phyloP scores from a whole-genome alignment of 108 stramenopile genomes.

The Fragilaria radians region DNA sequence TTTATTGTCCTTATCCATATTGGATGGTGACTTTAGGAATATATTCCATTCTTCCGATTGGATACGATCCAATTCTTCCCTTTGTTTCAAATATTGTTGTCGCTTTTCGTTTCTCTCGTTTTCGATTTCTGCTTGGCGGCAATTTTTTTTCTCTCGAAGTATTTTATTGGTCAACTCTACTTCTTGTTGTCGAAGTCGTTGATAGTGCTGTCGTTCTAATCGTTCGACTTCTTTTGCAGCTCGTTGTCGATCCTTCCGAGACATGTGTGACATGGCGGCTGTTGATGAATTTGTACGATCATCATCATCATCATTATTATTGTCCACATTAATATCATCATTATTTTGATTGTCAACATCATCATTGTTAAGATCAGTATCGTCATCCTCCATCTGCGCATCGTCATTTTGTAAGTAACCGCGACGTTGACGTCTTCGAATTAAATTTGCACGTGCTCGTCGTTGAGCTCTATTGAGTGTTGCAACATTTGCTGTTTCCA shows the following conservation, averaged over 20 bases:
- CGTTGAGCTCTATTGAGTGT: slow-evolving; percentile 57
- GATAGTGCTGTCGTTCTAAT: slow-evolving; percentile 50
- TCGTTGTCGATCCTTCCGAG: slow-evolving; percentile 61
- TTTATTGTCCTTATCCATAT: neutral
- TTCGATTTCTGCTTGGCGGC: slow-evolving; percentile 14
- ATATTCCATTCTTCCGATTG: slow-evolving; percentile 13
- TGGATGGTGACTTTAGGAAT: slow-evolving; percentile 10
- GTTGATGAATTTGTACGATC: too few species aligned
- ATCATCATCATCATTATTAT: neutral
- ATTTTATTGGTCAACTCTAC: too few species aligned
- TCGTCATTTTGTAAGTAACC: neutral
- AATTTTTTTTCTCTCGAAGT: too few species aligned
- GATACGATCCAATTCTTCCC: slow-evolving; percentile 15
- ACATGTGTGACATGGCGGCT: too few species aligned
- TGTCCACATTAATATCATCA: slow-evolving; percentile 8
- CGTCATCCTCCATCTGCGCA: too few species aligned
- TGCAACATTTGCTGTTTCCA: slow-evolving; percentile 48
- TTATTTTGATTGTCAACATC: slow-evolving; percentile 12
- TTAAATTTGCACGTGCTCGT: slow-evolving; percentile 49
- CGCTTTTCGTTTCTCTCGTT: slow-evolving; percentile 15
- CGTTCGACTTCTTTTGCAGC: slow-evolving; percentile 53
- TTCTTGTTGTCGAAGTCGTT: slow-evolving; percentile 31
- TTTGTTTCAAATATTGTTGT: slow-evolving; percentile 9
- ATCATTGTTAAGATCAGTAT: neutral
- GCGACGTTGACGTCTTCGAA: slow-evolving; percentile 55